phyloP scores from a whole-genome alignment of 768 basidiomycete species.

The Hortiboletus flavorubellus region DNA sequence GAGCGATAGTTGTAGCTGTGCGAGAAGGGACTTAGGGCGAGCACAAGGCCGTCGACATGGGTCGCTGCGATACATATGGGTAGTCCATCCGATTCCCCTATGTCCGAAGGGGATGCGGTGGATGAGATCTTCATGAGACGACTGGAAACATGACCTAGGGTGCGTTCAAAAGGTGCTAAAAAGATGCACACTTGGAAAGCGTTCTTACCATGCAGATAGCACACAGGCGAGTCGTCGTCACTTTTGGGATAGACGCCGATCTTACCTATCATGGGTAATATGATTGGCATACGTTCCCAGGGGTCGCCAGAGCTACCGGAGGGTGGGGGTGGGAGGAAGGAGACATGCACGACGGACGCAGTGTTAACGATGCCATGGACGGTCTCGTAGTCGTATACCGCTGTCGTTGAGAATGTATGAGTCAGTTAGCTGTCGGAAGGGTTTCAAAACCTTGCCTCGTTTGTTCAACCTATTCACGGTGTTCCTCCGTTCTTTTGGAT shows the following conservation, averaged over 20 bases:
- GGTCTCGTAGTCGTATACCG: constrained; percentile 21
- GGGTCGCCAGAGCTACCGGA: constrained; percentile 11
- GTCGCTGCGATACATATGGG: constrained; percentile 25
- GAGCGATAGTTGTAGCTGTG: constrained; percentile 29
- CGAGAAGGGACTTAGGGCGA: constrained; percentile 22
- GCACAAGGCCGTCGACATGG: constrained; percentile 23
- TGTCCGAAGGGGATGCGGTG: neutral
- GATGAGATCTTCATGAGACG: constrained; percentile 26
- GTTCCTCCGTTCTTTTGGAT: constrained; percentile 35
- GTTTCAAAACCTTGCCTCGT: constrained; percentile 12
- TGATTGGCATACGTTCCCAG: constrained; percentile 14
- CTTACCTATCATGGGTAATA: constrained; percentile 28
- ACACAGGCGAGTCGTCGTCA: constrained; percentile 6
- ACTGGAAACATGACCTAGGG: constrained; percentile 21
- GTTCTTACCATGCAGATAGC: constrained; percentile 24
- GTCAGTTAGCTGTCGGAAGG: neutral
- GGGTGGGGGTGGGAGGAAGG: constrained; percentile 20
- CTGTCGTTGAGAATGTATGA: neutral
- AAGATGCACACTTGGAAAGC: neutral
- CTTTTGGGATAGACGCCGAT: constrained; percentile 16
- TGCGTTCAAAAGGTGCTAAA: neutral
- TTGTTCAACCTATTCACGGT: constrained; percentile 26
- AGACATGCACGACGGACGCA: constrained; percentile 23
- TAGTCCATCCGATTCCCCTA: constrained; percentile 5
- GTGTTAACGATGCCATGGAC: constrained; percentile 23